A percentile compares a stretch with the other conserved stretches of the same genome.
phyloP scores from a whole-genome alignment of 805 yeast species.

The Henningerozyma blattae region DNA sequence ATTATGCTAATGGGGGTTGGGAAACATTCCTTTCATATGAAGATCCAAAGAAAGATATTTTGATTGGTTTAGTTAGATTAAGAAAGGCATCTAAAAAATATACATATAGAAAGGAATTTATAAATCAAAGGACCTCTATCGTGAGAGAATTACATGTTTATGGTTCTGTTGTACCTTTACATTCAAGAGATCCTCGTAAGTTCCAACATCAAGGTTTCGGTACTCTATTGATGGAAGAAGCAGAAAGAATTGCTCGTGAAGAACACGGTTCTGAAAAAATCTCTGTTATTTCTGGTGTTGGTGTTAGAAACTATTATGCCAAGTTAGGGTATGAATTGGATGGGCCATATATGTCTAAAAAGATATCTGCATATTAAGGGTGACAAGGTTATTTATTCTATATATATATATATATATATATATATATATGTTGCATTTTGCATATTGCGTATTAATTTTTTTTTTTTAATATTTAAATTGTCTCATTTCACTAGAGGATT shows the following conservation, averaged over 20 bases:
- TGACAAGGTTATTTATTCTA: not conserved
- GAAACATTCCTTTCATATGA: constrained; percentile 93
- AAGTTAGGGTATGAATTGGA: constrained; percentile 84
- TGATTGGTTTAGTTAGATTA: constrained; percentile 80
- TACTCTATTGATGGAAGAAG: constrained; percentile 94
- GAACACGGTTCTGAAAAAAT: constrained; percentile 90
- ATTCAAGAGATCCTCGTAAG: constrained; percentile 91
- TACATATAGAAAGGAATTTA: constrained; percentile 84
- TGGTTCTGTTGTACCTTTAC: constrained; percentile 94
- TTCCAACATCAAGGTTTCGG: constrained; percentile 99
- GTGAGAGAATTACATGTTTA: constrained; percentile 97
- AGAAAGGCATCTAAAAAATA: constrained; percentile 81
- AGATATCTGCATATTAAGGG: constrained; percentile 5
- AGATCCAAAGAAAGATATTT: constrained; percentile 92
- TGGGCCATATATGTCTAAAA: constrained; percentile 96
- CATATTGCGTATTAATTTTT: no score
- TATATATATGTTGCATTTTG: not conserved
- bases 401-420: no score
- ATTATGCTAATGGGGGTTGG: constrained; percentile 98
- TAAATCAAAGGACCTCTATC: constrained; percentile 72
- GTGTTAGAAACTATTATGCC: constrained; percentile 91
- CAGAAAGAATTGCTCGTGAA: constrained; percentile 87
- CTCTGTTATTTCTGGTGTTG: constrained; percentile 93
- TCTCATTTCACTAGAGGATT: no score
- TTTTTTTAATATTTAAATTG: no score